A percentile compares a stretch with the other conserved stretches of the same genome.
These are phyloP conservation scores for Davidsoniella virescens DNA, from an alignment of 2,329 filamentous ascomycete species.

Conservation along the genomic window DNA sequence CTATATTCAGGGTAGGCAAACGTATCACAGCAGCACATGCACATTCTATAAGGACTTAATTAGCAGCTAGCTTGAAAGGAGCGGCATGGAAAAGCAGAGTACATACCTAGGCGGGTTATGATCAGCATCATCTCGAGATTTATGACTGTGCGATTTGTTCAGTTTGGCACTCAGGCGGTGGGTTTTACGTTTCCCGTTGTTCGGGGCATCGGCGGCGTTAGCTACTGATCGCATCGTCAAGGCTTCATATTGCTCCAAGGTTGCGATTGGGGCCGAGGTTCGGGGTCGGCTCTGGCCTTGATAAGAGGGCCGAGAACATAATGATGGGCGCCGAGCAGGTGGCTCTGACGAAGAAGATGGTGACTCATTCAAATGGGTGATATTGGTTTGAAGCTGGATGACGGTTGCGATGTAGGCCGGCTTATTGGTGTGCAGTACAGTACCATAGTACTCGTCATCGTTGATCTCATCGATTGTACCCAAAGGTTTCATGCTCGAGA, in stretches of 20 bases:
- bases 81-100: background rate
- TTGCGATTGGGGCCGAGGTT: background rate
- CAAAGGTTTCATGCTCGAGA: slow-evolving; percentile 9
- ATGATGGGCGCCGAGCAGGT: background rate
- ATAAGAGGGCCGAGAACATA: background rate
- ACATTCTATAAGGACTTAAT: slow-evolving; percentile 26
- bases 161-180: slow-evolving; percentile 3
- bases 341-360: background rate
- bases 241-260: slow-evolving; percentile 7
- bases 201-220: background rate
- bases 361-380: slow-evolving; percentile 9
- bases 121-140: slow-evolving; percentile 4
- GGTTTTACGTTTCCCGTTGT: background rate
- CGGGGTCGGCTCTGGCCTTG: background rate
- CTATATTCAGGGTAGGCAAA: slow-evolving; percentile 21
- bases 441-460: slow-evolving; percentile 10
- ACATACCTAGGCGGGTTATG: background rate
- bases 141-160: background rate
- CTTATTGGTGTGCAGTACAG: slow-evolving; percentile 9
- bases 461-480: slow-evolving; percentile 10
- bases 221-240: background rate
- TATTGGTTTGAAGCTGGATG: slow-evolving; percentile 10
- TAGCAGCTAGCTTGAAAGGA: background rate
- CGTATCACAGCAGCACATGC: slow-evolving; percentile 40
- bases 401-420: slow-evolving; percentile 6